Base-by-base conservation (phyloP, 768 basidiomycete species). In the Tricholoma sp. region DNA sequence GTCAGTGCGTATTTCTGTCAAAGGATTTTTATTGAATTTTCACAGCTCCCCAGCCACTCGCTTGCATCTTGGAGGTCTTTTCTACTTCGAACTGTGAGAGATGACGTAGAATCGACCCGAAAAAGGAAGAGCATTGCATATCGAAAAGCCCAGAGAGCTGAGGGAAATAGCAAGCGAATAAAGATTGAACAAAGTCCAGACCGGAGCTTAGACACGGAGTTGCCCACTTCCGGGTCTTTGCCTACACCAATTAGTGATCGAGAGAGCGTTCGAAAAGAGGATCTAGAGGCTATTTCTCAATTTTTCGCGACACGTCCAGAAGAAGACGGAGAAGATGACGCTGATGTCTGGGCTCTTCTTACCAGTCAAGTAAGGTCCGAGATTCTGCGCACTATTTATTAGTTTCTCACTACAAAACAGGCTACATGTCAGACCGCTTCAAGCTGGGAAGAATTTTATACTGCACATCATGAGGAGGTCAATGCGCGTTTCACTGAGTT, bases 1-100 rank as follows among this genome's bases (percentile, higher is more conserved):
- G 86, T 83, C 53, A 31, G 69, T 52, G 34, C 15, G 50, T 15
- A 61, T 54, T 13, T 39, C 33, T 54, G 28, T 53, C 47, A 42
- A 9, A 54, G 89, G 87, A 74, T 88, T 74, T 80, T 82, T 31
- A 79, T n/a, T n/a, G 2, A 49, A 11, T 15, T 12, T 3, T 17
- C 42, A 10, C 55, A 89, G 88, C 74, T 89, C 73, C 80, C 84
- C 28, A 79, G 84, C 59, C 88, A 89, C 65, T 61, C 74, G 2
- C 11, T 61, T 5, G 64, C 33, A 7, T 86, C 85, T 12, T 89
- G 86, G 86, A 60, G 53, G 32, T 64, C 62, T n/a, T 74, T 77
- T 48, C 50, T 83, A 17, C 44, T 59, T 31, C 58, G 57, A 52
- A 65, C 66, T 53, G 37, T 75, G 9, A 68, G 68, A 20, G 64